Evolutionary conservation across 1,139 yeast species (phyloP), one percentile per base, ranked within the genome.

Genomic region (Yarrowia galli): DNA sequence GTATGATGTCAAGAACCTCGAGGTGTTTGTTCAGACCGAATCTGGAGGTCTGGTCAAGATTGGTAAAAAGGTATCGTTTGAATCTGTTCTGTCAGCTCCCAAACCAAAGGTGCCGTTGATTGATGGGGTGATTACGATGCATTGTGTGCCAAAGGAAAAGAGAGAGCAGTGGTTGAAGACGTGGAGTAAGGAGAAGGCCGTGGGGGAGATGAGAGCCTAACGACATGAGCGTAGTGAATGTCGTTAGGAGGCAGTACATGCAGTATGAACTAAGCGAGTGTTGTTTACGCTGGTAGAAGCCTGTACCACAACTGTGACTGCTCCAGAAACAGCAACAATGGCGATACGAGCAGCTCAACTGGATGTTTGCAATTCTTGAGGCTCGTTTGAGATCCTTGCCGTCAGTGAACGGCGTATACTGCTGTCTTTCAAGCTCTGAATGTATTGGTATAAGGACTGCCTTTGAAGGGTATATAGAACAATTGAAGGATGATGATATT

Each of bases 31-130:
- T 86, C 98, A 92, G 77, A 92, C 98, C 0, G 83, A 80, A 53
- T 75, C 87, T 2, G 98, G 97, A 51, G 98, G 98, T 0, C 81
- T 95, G 69, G 87, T 93, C 51, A 92, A 91, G 77, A 86, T 91
- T 1, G 97, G 97, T 49, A 90, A 89, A 76, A 91, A 90, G 72
- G 85, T 88, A 32, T 81, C 91, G 0, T 77, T 93, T 35, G 85
- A 86, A 71, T 84, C 85, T 69, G 89, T 89, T 0, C 81, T 92
- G 71, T 84, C 86, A 79, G 83, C 86, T 68, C 86, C 84, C 54
- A 78, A 79, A 13, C 91, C 97, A 10, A 83, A 82, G 51, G 86
- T 91, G 8, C 97, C 97, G 2, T 78, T 93, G 53, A 87, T 93
- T 70, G 98, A 93, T 74, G 84, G 86, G 69, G 84, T 91, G 46